Base-by-base conservation (phyloP, 768 basidiomycete species). In the Termitomyces sp. region DNA sequence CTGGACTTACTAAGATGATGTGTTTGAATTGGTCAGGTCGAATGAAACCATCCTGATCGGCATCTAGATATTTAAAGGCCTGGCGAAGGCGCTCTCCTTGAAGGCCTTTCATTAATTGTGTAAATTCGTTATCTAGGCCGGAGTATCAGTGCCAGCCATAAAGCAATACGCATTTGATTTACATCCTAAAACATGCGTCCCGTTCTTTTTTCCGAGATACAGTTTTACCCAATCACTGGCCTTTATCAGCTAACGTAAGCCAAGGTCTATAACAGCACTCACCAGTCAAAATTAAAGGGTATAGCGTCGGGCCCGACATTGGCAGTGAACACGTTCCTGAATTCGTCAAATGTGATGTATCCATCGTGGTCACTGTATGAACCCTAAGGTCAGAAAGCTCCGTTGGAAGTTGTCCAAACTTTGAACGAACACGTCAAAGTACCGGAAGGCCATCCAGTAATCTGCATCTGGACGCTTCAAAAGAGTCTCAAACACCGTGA, bases 51-150 rank as follows among this genome's bases (percentile, higher is more conserved):
- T 96, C 92, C 67, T 90, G 84, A 68, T 96, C 89, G 48, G 79
- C 75, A 73, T 98, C 96, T 68, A 98, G 81, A 73, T 87, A 85
- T 75, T 85, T 90, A 79, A 98, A 99, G 25, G 95, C 90, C 74
- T 99, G 97, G 59, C 97, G 90, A 54, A 99, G 78, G 32, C 97
- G 87, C 74, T 99, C 97, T 67, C 95, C 97, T 75, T 98, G 97
- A 55, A 98, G 82, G 42, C 95, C 96, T 73, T 98, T 98, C 93
- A 99, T 97, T 58, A 98, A 76, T 75, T 98, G 95, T 31, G 95
- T 97, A 75, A 98, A 98, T 73, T 98, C 95, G 69, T 90, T 90
- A 75, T 95, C 90, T 94, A 63, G 9, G 48, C 52, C 9, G 45
- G 50, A 40, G 32, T 5, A 38, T 60, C 38, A 40, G 52, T 56